These are phyloP conservation scores for Podaxis mareebaensis DNA, from an alignment of 768 basidiomycete genomes.

Conservation along the genomic window DNA sequence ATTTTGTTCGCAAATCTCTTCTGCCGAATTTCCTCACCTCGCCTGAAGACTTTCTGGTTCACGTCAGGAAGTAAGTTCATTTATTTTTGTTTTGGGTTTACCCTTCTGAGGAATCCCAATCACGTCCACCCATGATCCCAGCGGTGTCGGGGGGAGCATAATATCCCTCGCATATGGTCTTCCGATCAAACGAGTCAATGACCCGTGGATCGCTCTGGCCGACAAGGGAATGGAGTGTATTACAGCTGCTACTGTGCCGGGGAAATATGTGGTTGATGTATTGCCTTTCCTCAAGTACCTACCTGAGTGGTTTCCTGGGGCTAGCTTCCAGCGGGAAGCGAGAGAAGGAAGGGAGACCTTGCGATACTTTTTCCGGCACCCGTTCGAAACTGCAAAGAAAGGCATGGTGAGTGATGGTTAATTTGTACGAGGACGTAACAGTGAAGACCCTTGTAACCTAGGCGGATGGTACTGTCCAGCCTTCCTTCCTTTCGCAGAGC, in stretches of 20 bases:
- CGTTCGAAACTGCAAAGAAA: slow-evolving; percentile 26
- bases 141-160: slow-evolving; percentile 12
- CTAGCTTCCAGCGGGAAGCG: slow-evolving; percentile 51
- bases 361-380: slow-evolving; percentile 32
- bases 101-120: neutral
- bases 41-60: slow-evolving; percentile 5
- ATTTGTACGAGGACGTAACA: neutral
- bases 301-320: slow-evolving; percentile 58
- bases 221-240: slow-evolving; percentile 25
- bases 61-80: slow-evolving; percentile 16
- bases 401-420: slow-evolving; percentile 17
- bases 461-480: neutral
- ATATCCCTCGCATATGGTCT: slow-evolving; percentile 15
- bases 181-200: slow-evolving; percentile 19
- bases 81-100: neutral
- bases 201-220: slow-evolving; percentile 31
- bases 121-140: neutral
- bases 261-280: slow-evolving; percentile 38
- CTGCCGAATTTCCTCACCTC: slow-evolving; percentile 8
- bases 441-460: neutral
- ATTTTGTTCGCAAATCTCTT: slow-evolving; percentile 1
- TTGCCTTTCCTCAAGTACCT: slow-evolving; percentile 36
- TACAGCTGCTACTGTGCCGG: slow-evolving; percentile 16
- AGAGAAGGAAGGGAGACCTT: slow-evolving; percentile 36
- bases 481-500: slow-evolving; percentile 4